These are phyloP conservation scores for Russula vinacea DNA, from an alignment of 768 basidiomycete genomes.

Conservation along the genomic window DNA sequence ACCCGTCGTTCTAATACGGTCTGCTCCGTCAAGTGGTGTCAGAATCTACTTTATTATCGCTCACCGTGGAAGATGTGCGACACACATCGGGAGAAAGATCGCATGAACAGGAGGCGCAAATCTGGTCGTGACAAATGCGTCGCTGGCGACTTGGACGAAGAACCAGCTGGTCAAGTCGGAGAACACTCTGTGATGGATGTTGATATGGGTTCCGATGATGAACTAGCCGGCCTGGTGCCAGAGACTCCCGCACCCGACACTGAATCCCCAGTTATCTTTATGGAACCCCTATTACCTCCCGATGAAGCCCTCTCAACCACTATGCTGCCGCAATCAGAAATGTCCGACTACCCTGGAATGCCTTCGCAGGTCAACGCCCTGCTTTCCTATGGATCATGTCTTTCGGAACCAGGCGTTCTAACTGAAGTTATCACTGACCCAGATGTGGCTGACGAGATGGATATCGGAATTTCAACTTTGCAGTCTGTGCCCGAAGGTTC, in stretches of 20 bases:
- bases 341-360: slow-evolving; percentile 7
- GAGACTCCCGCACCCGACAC: neutral
- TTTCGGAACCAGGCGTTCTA: slow-evolving; percentile 3
- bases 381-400: slow-evolving; percentile 11
- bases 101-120: slow-evolving; percentile 35
- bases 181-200: neutral
- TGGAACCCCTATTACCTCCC: slow-evolving; percentile 28
- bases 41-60: slow-evolving; percentile 44
- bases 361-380: slow-evolving; percentile 9
- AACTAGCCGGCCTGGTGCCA: neutral
- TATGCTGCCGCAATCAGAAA: slow-evolving; percentile 1
- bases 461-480: neutral
- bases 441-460: neutral
- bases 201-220: slow-evolving; percentile 5
- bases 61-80: slow-evolving; percentile 52
- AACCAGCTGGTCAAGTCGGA: neutral
- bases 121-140: slow-evolving; percentile 32
- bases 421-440: neutral
- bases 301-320: neutral
- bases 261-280: slow-evolving; percentile 20
- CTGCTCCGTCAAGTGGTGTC: slow-evolving; percentile 43
- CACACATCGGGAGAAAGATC: slow-evolving; percentile 42
- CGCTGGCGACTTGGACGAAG: slow-evolving; percentile 13
- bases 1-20: slow-evolving; percentile 38
- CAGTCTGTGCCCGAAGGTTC: slow-evolving; percentile 9